Evolutionary conservation across 495 filamentous ascomycete genomes (phyloP), one percentile per base, ranked within the genome.

Genomic region (Hypomontagnella monticulosa): DNA sequence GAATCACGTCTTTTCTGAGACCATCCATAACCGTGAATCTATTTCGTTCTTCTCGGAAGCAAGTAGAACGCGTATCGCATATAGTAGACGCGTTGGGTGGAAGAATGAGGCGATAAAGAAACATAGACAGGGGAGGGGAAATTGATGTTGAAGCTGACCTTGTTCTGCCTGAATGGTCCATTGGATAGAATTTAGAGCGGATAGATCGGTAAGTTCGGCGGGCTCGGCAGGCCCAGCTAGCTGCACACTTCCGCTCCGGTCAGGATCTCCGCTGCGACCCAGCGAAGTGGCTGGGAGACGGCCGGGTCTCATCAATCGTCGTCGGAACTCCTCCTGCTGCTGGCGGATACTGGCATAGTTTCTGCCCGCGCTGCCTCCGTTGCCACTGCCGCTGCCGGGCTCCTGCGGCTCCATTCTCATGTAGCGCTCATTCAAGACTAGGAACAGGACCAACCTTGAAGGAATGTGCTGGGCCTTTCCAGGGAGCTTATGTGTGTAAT

Each of bases 261-360:
- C 27, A 3, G 59, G 54, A 30, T 68, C 65, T 19, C 53, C 61
- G 43, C 14, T 4, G 11, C 18, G 34, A 46, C 50, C 40, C 23
- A 50, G 42, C n/a, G 56, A 53, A 9, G 18, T 11, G 20, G 44
- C 55, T n/a, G 61, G 11, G 42, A 49, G 23, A 15, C 57, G 66
- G 30, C 57, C 33, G 4, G 61, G 56, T 36, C 61, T 30, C 55
- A 69, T 64, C 56, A 69, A 16, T n/a, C 71, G 61, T 33, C 71
- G 64, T 32, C 71, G 68, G 19, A 69, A 69, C 14, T 73, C 68
- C 9, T 65, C 57, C 40, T 64, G 64, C 23, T 73, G 71, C 18
- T 69, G 67, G n/a, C 64, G 71, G 40, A 67, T 57, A 19, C 46
- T 63, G 41, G 55, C 59, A 48, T 59, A 56, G 32, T 46, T 51